phyloP scores from a whole-genome alignment of 371 early-diverging fungal species.

The Lichtheimia hyalospora region DNA sequence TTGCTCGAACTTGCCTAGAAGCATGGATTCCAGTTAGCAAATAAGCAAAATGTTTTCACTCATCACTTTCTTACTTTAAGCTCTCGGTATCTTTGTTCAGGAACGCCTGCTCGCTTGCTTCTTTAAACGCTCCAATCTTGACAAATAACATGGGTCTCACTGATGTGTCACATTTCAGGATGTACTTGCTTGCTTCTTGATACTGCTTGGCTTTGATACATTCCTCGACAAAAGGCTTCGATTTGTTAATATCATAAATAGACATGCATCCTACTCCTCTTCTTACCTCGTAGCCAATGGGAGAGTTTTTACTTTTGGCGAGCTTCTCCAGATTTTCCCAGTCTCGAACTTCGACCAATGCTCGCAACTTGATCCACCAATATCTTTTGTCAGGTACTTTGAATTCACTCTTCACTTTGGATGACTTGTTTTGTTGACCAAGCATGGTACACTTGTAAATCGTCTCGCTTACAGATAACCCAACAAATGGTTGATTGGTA shows the following conservation, averaged over 20 bases:
- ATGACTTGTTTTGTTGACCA: constrained; percentile 72
- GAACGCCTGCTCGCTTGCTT: constrained; percentile 79
- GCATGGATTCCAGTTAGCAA: neutral
- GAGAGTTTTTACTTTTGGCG: constrained; percentile 77
- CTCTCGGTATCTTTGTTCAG: constrained; percentile 65
- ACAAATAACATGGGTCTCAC: constrained; percentile 71
- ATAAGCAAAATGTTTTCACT: neutral
- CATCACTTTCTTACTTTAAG: constrained; percentile 49
- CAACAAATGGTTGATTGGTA: constrained; percentile 64
- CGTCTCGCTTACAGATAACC: constrained; percentile 83
- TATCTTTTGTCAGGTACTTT: constrained; percentile 85
- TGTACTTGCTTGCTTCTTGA: constrained; percentile 80
- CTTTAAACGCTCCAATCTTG: constrained; percentile 75
- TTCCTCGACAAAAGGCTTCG: constrained; percentile 80
- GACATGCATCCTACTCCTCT: too few species aligned
- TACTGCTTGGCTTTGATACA: constrained; percentile 77
- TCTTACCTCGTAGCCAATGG: constrained; percentile 75
- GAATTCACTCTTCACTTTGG: constrained; percentile 80
- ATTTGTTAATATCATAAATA: neutral
- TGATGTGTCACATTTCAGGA: constrained; percentile 70
- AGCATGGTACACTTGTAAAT: constrained; percentile 76
- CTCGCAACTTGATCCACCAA: constrained; percentile 86
- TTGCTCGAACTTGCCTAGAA: constrained; percentile 50
- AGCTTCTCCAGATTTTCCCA: constrained; percentile 88
- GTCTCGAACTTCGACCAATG: constrained; percentile 80